A percentile compares a stretch with the other conserved stretches of the same genome.
phyloP scores from a whole-genome alignment of 1,284 basidiomycete species.

The Puccinia hordei region DNA sequence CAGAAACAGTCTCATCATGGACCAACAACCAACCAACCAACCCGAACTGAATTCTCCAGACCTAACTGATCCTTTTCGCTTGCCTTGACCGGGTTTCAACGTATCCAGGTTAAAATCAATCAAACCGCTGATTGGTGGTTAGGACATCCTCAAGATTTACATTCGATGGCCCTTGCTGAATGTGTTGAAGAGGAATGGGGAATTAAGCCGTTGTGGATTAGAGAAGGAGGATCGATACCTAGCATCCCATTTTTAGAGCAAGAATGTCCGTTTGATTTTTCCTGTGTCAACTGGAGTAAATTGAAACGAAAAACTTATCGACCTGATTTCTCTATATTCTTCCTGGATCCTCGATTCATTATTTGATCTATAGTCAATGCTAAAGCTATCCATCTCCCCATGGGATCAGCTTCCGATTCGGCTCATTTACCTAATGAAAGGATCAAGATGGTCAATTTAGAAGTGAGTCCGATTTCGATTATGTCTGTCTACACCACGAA shows the following conservation, averaged over 20 bases:
- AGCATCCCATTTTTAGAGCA: conserved; percentile 84
- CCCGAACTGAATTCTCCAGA: not conserved
- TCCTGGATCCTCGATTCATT: too few species aligned
- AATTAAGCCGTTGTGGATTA: conserved; percentile 76
- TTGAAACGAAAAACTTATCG: not conserved
- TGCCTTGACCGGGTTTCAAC: not conserved
- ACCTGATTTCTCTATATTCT: not conserved
- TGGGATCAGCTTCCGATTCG: conserved; percentile 72
- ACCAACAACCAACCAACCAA: too few species aligned
- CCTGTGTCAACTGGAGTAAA: too few species aligned
- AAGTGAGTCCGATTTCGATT: conserved; percentile 55
- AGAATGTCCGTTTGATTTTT: conserved; percentile 62
- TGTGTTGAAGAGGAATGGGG: conserved; percentile 84
- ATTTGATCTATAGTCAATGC: conserved; percentile 63
- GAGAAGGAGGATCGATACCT: conserved; percentile 74
- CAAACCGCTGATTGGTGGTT: conserved; percentile 96
- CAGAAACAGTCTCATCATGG: not conserved
- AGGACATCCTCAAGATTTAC: conserved; percentile 76
- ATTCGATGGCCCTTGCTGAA: conserved; percentile 78
- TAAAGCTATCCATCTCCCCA: conserved; percentile 78
- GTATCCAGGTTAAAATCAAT: conserved; percentile 70
- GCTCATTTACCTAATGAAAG: conserved; percentile 64
- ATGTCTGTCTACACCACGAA: not conserved
- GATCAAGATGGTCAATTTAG: conserved; percentile 61
- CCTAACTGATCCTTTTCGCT: not conserved